Evolutionary conservation across 1,139 yeast genomes (phyloP).

Genomic region (Blastobotrys proliferans): DNA sequence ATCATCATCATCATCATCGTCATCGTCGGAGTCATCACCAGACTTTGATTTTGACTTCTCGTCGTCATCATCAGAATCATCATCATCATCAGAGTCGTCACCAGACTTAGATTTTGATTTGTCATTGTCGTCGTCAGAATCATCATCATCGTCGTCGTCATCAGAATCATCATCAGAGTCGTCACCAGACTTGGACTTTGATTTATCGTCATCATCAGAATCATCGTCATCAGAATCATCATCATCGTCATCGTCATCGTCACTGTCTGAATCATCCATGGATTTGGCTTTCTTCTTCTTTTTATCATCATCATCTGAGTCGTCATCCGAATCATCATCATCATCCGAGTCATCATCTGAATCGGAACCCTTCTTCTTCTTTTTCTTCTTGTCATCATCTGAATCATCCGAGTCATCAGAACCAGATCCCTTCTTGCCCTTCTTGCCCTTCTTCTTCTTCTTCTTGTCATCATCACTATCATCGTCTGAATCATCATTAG

Average conservation of each 20-base stretch:
- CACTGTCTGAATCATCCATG: not conserved
- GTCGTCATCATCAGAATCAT: not conserved
- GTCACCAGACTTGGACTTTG: not conserved
- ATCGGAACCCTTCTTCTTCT: not conserved
- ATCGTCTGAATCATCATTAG: not conserved
- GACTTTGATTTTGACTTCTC: not conserved
- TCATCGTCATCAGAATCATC: not conserved
- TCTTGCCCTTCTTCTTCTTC: not conserved
- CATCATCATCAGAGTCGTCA: not conserved
- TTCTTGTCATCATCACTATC: not conserved
- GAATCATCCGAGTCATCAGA: conserved; percentile 1
- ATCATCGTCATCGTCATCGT: not conserved
- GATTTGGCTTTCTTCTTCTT: not conserved
- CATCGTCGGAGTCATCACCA: not conserved
- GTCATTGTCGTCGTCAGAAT: not conserved
- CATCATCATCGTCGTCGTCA: not conserved
- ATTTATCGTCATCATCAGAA: not conserved
- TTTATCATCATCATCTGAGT: not conserved
- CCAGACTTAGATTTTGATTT: not conserved
- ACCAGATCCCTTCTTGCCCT: not conserved
- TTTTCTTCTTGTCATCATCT: conserved; percentile 1
- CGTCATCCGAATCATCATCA: not conserved
- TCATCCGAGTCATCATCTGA: not conserved
- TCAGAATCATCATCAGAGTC: not conserved
- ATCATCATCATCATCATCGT: not conserved